These are phyloP conservation scores for Cucumis cinereus DNA, from an alignment of 306 rosid species.

Conservation along the genomic window DNA sequence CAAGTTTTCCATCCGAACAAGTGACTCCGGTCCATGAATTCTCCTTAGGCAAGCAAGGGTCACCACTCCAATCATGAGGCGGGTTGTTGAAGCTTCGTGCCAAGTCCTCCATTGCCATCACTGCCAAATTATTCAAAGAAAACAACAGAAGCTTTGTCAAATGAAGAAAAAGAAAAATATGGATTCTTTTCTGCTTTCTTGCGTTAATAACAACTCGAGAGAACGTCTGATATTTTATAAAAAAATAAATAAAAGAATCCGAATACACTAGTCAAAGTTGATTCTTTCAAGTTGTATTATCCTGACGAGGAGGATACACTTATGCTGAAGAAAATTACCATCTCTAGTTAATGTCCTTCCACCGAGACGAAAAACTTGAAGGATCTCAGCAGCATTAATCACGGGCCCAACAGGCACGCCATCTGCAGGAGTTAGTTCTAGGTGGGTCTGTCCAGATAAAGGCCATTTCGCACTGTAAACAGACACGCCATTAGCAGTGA, in stretches of 20 bases:
- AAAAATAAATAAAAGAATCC: background rate
- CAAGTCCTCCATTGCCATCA: constrained; percentile 43
- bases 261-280: background rate
- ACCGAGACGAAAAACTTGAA: constrained; percentile 56
- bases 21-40: constrained; percentile 80
- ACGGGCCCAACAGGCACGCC: constrained; percentile 52
- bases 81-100: constrained; percentile 40
- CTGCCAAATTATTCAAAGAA: constrained; percentile 24
- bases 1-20: constrained; percentile 24
- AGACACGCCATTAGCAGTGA: constrained; percentile 46
- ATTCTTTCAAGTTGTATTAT: no score
- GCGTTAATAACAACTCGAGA: background rate
- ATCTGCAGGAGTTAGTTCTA: constrained; percentile 31
- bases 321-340: constrained; percentile 20
- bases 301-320: background rate
- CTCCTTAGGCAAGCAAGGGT: constrained; percentile 72
- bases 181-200: background rate
- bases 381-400: constrained; percentile 62
- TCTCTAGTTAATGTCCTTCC: constrained; percentile 54
- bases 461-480: constrained; percentile 61
- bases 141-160: background rate
- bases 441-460: constrained; percentile 46
- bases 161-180: background rate
- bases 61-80: constrained; percentile 77
- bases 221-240: background rate